Evolutionary conservation across 1,284 basidiomycete genomes (phyloP), one percentile per base, ranked within the genome.

Genomic region (Golubevia sp.): DNA sequence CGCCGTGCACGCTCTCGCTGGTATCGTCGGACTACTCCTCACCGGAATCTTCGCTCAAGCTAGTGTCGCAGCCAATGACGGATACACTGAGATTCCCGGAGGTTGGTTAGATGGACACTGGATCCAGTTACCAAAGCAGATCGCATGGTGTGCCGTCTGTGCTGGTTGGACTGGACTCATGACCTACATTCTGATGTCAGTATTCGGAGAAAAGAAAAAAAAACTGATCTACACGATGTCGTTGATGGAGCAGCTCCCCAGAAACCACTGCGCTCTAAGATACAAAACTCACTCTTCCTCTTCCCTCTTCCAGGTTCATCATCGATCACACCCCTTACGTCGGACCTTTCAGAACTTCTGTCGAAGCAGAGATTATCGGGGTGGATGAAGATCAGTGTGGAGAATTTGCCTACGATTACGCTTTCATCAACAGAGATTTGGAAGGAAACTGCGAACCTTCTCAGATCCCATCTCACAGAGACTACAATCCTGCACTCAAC

Each of bases 331-430:
- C 94, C 56, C 93, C 93, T 50, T 71, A 61, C 61, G 90, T 90
- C 21, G 86, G 93, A 53, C 87, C 89, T 60, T 88, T 97, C 74
- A 88, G 91, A 50, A 88, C 89, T 21, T 88, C 88, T 18, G 88
- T 89, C 38, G 90, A 92, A 79, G 91, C 89, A 34, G 93, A 97
- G 86, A 88, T 88, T 62, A 87, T 93, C 58, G 94, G 94, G 56
- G 91, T 96, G 88, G 94, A 97, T 84, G 92, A 82, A 66, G 83
- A 79, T 56, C 81, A 85, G 67, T 79, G 92, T 76, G 88, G 89
- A 34, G 91, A 94, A 65, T 73, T 61, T 59, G 77, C 77, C 0
- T 78, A 81, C 67, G 79, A 75, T 63, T 77, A 69, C 44, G 70
- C 72, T 11, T 71, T 67, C 58, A 66, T 75, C 69, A 75, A 77